Evolutionary conservation across 345 rosid species (phyloP), one percentile per base, ranked within the genome.

Genomic region (Salix caprea): DNA sequence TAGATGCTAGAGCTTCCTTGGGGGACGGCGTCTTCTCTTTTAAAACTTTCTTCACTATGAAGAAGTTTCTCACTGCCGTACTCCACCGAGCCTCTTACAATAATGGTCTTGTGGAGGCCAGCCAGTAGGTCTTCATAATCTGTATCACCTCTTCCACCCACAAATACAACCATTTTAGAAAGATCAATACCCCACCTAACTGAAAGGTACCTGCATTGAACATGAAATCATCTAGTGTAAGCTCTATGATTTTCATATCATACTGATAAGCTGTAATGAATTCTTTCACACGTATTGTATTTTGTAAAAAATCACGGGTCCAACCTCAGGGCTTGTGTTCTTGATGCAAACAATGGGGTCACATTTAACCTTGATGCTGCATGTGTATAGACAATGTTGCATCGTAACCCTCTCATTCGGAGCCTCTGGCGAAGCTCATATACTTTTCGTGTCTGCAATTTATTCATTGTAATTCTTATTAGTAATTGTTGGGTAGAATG

Each of bases 111-210:
- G 84, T 91, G 94, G 75, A 90, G 92, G 67, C 98, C 95, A 48
- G 86, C 90, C 40, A 91, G 40, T 76, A 91, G 84, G 76, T 83
- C 88, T 74, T 91, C 94, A 50, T 87, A 85, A 86, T 92, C 98
- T 8, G 97, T 91, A 75, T 94, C 98, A 70, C 98, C 97, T 77
- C 69, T 85, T 74, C 87, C 97, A 23, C 98, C 97, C 82, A 88
- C 81, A 77, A 94, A 88, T 66, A 91, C 79, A 19, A 88, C 86
- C 73, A 86, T 77, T 75, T 84, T 91, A 0, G 94, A 79, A 52
- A 88, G 85, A 77, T 90, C 95, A 52, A 89, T 84, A 75, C 91
- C 97, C 98, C 98, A 91, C 75, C 86, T 88, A 48, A 91, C 85
- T 64, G 90, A 91, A 70, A 94, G 95, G 74, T 94, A 94, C 90